Evolutionary conservation across 2,329 filamentous ascomycete species (phyloP), one percentile per base, ranked within the genome.

Genomic region (Akanthomyces lecanii): DNA sequence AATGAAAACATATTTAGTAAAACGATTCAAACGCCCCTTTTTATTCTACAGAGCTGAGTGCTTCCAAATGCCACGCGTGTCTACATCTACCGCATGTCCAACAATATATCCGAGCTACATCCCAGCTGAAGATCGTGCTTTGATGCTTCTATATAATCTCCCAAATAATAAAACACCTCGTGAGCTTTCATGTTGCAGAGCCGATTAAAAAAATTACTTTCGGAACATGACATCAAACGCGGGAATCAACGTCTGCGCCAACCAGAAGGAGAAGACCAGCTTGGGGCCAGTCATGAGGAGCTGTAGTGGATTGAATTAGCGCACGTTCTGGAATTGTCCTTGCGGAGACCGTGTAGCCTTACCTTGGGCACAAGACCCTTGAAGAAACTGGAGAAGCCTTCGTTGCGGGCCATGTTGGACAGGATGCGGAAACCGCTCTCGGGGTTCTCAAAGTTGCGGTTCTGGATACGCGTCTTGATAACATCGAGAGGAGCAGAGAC

Each of bases 211-310:
- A 58, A 61, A 67, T 68, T 72, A 75, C 68, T 73, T 74, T 64
- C 71, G 73, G 63, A 83, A 70, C 67, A 77, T 77, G 63, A 69
- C 74, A 69, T 87, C 91, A 77, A 98, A 98, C 45, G 92, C 89
- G 58, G 95, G 95, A 74, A 99, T 99, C 71, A 99, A 82, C 36
- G 95, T 98, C 83, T 99, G 95, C 63, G 95, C 95, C 74, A 99
- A 87, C 95, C 95, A 99, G 88, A 99, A 99, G 65, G 93, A 97
- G 83, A 99, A 99, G 66, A 98, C 95, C 65, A 99, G 85, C 85
- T 99, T 99, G 67, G 95, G 95, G 28, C 95, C 96, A 18, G 95
- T 99, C 95, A 99, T 99, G 72, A 99, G 85, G 67, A 99, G 87
- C 89, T 88, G 63, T 45, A 47, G 65, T 44, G 38, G 21, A 10